These are phyloP conservation scores for Cyberlindnera meyerae DNA, from an alignment of 805 yeast species.

Conservation along the genomic window DNA sequence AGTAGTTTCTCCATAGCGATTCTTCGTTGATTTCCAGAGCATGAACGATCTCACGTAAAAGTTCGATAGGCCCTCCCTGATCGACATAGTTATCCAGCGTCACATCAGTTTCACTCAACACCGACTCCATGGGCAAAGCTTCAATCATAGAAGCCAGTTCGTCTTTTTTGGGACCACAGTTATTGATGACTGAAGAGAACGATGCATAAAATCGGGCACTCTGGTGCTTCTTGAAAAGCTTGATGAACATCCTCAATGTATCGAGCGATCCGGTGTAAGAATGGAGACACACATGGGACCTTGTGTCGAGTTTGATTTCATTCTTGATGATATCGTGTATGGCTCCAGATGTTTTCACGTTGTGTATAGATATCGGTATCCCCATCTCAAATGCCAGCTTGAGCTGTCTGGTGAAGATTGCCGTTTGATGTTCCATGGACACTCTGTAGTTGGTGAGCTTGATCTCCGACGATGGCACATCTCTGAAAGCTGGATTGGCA, in stretches of 20 bases:
- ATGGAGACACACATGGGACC: slow-evolving; percentile 58
- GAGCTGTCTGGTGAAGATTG: slow-evolving; percentile 47
- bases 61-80: slow-evolving; percentile 4
- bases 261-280: slow-evolving; percentile 84
- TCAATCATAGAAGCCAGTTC: slow-evolving; percentile 1
- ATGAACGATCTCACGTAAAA: slow-evolving; percentile 3
- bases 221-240: slow-evolving; percentile 10
- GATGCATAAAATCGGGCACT: slow-evolving; percentile 10
- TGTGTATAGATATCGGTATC: slow-evolving; percentile 70
- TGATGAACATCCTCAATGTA: slow-evolving; percentile 47
- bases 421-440: slow-evolving; percentile 58
- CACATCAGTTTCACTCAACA: slow-evolving; percentile 23
- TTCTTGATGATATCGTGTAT: slow-evolving; percentile 41
- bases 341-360: slow-evolving; percentile 73
- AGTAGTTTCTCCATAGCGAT: slow-evolving; percentile 1
- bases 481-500: slow-evolving; percentile 31
- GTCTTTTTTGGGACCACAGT: slow-evolving; percentile 6
- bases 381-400: slow-evolving; percentile 44
- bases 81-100: slow-evolving; percentile 11
- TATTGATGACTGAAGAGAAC: slow-evolving; percentile 12
- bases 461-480: slow-evolving; percentile 4
- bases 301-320: slow-evolving; percentile 12
- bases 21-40: slow-evolving; percentile 1
- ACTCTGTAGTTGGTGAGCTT: slow-evolving; percentile 47
- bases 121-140: slow-evolving; percentile 3